Evolutionary conservation across 768 basidiomycete genomes (phyloP).

Genomic region (Pulveroboletus sp.): DNA sequence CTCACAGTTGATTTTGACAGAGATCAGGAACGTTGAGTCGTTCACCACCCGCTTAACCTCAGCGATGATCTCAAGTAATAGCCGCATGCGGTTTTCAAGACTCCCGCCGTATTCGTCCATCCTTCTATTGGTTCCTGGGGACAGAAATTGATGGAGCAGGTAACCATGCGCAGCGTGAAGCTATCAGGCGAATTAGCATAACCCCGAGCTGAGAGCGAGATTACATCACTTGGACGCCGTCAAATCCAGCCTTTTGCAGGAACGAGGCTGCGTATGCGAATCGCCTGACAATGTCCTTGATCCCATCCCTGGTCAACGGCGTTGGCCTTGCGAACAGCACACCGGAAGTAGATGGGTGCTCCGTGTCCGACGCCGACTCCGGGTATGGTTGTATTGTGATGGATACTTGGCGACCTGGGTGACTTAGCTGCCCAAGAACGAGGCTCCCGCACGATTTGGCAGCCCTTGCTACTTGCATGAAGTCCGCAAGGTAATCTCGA

Average conservation of each 20-base stretch:
- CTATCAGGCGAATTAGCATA: conserved; percentile 12
- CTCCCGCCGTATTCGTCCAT: conserved; percentile 56
- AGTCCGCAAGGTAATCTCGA: conserved; percentile 20
- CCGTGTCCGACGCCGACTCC: conserved; percentile 31
- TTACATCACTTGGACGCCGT: conserved; percentile 48
- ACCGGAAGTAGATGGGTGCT: conserved; percentile 31
- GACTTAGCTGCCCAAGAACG: conserved; percentile 31
- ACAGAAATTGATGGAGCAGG: conserved; percentile 45
- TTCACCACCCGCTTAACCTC: conserved; percentile 39
- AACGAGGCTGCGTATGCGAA: conserved; percentile 54
- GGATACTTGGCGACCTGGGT: conserved; percentile 32
- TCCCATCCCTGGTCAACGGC: conserved; percentile 43
- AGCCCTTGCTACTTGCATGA: conserved; percentile 23
- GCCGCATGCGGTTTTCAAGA: conserved; percentile 46
- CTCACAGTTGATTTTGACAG: conserved; percentile 32
- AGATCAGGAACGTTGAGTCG: conserved; percentile 26
- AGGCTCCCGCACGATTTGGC: conserved; percentile 29
- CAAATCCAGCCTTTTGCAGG: conserved; percentile 56
- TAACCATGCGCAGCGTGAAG: conserved; percentile 44
- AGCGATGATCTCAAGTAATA: conserved; percentile 43
- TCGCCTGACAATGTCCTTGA: conserved; percentile 44
- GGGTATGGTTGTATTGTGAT: conserved; percentile 34
- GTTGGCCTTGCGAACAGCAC: conserved; percentile 29
- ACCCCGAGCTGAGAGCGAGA: background rate
- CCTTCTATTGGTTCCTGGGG: conserved; percentile 40